Evolutionary conservation across 495 filamentous ascomycete species (phyloP).

Genomic region (Paragyromitra xinjiangensis): DNA sequence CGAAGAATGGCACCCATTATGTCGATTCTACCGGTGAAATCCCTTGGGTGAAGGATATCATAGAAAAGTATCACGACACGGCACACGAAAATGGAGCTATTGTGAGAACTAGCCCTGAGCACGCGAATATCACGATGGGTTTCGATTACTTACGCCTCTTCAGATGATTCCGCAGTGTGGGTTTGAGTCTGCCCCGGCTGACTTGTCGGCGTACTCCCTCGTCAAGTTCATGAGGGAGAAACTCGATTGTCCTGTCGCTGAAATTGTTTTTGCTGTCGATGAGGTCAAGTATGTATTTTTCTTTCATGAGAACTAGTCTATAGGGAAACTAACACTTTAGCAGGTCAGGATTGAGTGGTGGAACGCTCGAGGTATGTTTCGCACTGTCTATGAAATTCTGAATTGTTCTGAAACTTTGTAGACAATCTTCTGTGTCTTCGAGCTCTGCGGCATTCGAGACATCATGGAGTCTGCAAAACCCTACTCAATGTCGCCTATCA

Average conservation of each 20-base stretch:
- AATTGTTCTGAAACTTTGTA: slow-evolving; percentile 12
- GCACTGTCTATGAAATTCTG: not conserved
- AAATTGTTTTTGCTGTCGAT: slow-evolving; percentile 40
- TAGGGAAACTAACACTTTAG: not conserved
- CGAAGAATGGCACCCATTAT: slow-evolving; percentile 85
- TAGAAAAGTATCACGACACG: slow-evolving; percentile 76
- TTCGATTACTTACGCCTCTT: slow-evolving; percentile 29
- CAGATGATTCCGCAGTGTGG: slow-evolving; percentile 83
- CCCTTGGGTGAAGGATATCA: slow-evolving; percentile 78
- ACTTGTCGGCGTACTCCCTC: slow-evolving; percentile 76
- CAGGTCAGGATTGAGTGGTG: slow-evolving; percentile 37
- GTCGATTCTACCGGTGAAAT: slow-evolving; percentile 88
- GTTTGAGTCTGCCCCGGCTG: slow-evolving; percentile 82
- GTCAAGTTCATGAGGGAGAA: slow-evolving; percentile 70
- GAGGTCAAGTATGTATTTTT: slow-evolving; percentile 37
- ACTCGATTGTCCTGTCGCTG: slow-evolving; percentile 56
- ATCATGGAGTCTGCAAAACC: slow-evolving; percentile 22
- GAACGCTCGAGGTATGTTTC: slow-evolving; percentile 41
- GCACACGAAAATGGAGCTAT: slow-evolving; percentile 79
- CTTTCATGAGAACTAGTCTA: not conserved
- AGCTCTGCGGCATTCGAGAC: slow-evolving; percentile 36
- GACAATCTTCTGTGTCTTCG: slow-evolving; percentile 43
- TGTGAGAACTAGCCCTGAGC: slow-evolving; percentile 57
- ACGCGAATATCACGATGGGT: not conserved
- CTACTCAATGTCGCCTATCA: slow-evolving; percentile 42